Conservation (phyloP, 2,329 filamentous ascomycete genomes). For the Chaetomiaceae sp. region DNA sequence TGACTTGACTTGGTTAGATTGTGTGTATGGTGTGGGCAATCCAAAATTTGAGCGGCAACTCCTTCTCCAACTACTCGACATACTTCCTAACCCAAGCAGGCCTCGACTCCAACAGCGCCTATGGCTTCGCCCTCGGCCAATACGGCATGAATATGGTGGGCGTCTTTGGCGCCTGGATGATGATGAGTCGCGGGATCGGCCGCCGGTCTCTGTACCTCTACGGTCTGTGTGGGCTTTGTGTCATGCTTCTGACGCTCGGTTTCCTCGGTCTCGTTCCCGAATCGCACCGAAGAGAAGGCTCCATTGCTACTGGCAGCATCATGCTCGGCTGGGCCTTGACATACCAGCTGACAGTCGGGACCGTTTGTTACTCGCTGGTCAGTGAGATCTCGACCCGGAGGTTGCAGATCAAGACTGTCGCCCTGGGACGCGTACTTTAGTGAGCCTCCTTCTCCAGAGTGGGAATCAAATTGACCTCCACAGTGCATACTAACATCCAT, state of each 20-base stretch:
- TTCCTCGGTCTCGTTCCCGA: conserved; percentile 73
- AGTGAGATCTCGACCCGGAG: conserved; percentile 77
- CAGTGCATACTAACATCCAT: conserved; percentile 6
- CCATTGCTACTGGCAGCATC: conserved; percentile 76
- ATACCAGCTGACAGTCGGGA: conserved; percentile 84
- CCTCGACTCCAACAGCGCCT: conserved; percentile 47
- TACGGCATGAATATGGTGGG: conserved; percentile 73
- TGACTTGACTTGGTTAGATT: conserved; percentile 34
- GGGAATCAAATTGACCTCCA: neutral
- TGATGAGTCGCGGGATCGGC: conserved; percentile 72
- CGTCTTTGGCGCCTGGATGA: conserved; percentile 74
- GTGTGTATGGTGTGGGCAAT: conserved; percentile 62
- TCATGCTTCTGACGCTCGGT: conserved; percentile 77
- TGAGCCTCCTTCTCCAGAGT: conserved; percentile 34
- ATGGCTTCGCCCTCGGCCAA: conserved; percentile 59
- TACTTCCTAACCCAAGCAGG: conserved; percentile 60
- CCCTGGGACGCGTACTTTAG: conserved; percentile 75
- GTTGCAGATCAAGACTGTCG: conserved; percentile 87
- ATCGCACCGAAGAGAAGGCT: conserved; percentile 53
- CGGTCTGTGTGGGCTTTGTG: conserved; percentile 67
- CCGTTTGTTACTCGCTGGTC: conserved; percentile 85
- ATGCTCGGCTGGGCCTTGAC: conserved; percentile 79
- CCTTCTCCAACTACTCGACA: conserved; percentile 62
- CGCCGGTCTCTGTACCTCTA: conserved; percentile 72
- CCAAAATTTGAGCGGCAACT: conserved; percentile 60